Conservation (phyloP, 148 eudicot species). For the Fagopyrum homotropicum region DNA sequence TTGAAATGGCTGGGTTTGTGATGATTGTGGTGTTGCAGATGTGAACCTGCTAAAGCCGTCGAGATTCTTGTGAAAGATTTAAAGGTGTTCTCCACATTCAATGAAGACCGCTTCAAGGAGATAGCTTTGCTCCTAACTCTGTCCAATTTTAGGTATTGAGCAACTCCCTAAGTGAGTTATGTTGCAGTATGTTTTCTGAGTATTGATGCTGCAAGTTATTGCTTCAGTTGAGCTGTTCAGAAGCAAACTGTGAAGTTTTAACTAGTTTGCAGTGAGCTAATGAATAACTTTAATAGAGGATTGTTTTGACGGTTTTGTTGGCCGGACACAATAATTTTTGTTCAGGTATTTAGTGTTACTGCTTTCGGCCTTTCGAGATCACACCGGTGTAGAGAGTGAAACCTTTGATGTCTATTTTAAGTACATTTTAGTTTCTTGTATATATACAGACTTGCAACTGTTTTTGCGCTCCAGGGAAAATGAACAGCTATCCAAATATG, state of each 20-base stretch:
- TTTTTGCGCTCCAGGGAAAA: constrained; percentile 31
- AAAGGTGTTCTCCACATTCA: constrained; percentile 47
- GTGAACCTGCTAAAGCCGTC: constrained; percentile 44
- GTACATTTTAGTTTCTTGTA: background rate
- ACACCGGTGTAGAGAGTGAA: background rate
- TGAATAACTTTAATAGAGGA: background rate
- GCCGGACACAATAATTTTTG: background rate
- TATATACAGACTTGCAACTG: background rate
- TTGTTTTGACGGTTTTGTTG: background rate
- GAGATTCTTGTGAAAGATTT: constrained; percentile 54
- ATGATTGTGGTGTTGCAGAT: constrained; percentile 25
- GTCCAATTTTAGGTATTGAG: constrained; percentile 43
- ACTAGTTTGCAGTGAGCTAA: background rate
- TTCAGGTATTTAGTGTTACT: background rate
- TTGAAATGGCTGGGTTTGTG: background rate
- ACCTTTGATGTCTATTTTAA: background rate
- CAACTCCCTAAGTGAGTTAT: background rate
- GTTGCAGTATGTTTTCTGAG: background rate
- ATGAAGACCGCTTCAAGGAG: constrained; percentile 52
- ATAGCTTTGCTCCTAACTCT: constrained; percentile 47
- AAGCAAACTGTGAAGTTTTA: background rate
- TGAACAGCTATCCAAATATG: constrained; percentile 32
- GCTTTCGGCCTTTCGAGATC: background rate
- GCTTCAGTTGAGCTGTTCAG: background rate
- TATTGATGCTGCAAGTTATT: constrained; percentile 1